A percentile compares a stretch with the other conserved stretches of the same genome.
These are phyloP conservation scores for Amanita rubescens DNA, from an alignment of 768 basidiomycete species.

Conservation along the genomic window DNA sequence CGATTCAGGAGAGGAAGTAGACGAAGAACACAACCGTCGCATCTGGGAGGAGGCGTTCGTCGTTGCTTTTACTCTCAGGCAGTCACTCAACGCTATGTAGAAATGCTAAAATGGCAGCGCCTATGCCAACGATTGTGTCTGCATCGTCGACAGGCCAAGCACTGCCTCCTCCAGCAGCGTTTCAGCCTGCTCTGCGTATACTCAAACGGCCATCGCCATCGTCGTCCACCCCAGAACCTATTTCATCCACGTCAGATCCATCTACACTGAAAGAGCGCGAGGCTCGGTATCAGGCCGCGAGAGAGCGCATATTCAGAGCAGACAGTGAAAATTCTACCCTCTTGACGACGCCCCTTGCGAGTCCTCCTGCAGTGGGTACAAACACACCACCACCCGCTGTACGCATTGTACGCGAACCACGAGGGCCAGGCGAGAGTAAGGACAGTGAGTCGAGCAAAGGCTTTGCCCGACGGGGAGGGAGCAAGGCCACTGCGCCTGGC, in stretches of 20 bases:
- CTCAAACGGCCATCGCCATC: slow-evolving; percentile 56
- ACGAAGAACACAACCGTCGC: slow-evolving; percentile 36
- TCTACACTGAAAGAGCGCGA: slow-evolving; percentile 51
- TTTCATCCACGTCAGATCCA: slow-evolving; percentile 13
- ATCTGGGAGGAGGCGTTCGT: slow-evolving; percentile 73
- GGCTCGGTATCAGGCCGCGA: slow-evolving; percentile 64
- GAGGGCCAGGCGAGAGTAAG: slow-evolving; percentile 15
- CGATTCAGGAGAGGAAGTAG: slow-evolving; percentile 35
- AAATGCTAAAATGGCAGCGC: slow-evolving; percentile 47
- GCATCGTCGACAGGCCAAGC: slow-evolving; percentile 27
- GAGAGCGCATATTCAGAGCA: slow-evolving; percentile 63
- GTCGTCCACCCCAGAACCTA: slow-evolving; percentile 20
- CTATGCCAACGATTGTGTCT: slow-evolving; percentile 63
- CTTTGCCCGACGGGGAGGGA: slow-evolving; percentile 16
- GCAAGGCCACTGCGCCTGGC: slow-evolving; percentile 5
- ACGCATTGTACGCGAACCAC: slow-evolving; percentile 22
- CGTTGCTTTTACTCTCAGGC: slow-evolving; percentile 6
- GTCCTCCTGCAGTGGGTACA: neutral
- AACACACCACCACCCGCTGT: slow-evolving; percentile 3
- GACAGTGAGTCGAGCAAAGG: slow-evolving; percentile 11
- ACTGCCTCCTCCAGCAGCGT: slow-evolving; percentile 46
- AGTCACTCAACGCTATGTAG: slow-evolving; percentile 23
- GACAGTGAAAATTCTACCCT: slow-evolving; percentile 6
- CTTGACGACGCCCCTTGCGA: neutral
- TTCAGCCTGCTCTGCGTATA: slow-evolving; percentile 61